A percentile compares a stretch with the other conserved stretches of the same genome.
These are phyloP conservation scores for Vitellaria paradoxa DNA, from an alignment of 179 eudicot species.

Conservation along the genomic window DNA sequence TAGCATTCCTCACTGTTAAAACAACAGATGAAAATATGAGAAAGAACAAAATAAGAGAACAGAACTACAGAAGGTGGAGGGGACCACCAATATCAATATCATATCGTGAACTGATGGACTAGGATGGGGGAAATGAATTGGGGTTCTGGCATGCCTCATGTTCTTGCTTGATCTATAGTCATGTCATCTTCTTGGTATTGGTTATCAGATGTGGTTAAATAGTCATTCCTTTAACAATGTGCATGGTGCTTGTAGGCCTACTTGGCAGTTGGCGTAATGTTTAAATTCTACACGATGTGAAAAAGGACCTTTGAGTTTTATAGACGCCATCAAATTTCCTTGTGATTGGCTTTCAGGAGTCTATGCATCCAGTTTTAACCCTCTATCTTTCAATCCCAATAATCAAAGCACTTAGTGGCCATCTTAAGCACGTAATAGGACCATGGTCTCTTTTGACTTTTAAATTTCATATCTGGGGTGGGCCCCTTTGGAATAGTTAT, in stretches of 20 bases:
- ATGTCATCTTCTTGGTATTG: slow-evolving; percentile 2
- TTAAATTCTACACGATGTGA: not conserved
- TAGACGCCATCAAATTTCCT: too few relatives aligned
- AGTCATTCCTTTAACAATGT: not conserved
- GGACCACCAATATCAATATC: not conserved
- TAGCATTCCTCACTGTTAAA: too few relatives aligned
- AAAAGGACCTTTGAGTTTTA: not conserved
- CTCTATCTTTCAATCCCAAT: not conserved
- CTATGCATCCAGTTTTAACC: not conserved
- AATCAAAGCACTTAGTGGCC: too few relatives aligned
- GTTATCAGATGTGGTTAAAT: not conserved
- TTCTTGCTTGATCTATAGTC: too few relatives aligned
- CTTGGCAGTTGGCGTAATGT: slow-evolving; percentile 5
- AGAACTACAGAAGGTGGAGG: too few relatives aligned
- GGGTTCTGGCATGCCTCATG: too few relatives aligned
- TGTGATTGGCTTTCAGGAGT: not conserved
- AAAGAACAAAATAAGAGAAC: too few relatives aligned
- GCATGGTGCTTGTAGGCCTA: not conserved
- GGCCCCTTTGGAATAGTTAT: not conserved
- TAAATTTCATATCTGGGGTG: not conserved
- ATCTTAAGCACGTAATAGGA: too few relatives aligned
- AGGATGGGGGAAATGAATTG: not conserved
- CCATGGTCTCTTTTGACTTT: too few relatives aligned
- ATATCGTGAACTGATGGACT: too few relatives aligned
- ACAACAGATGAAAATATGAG: too few relatives aligned